phyloP scores from a whole-genome alignment of 768 basidiomycete genomes.

The Trametes cinnabarina region DNA sequence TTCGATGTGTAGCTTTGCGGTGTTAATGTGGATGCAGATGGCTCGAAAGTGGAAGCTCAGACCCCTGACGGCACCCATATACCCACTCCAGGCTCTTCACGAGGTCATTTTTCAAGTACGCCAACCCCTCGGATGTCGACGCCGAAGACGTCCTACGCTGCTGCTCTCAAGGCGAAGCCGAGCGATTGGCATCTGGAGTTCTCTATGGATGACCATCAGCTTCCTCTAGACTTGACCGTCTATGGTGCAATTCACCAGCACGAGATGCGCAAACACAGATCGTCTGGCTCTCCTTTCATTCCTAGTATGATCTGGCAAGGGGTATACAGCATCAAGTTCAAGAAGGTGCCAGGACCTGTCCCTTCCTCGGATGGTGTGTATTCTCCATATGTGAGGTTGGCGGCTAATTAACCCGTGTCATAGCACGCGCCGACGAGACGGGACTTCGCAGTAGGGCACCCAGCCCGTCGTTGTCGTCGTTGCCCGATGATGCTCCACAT shows the following conservation, averaged over 20 bases:
- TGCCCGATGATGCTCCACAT: conserved; percentile 81
- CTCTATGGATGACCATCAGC: conserved; percentile 81
- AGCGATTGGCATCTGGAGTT: conserved; percentile 98
- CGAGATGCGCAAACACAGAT: conserved; percentile 64
- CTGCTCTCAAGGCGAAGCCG: conserved; percentile 89
- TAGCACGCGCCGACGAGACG: conserved; percentile 42
- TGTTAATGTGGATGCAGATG: conserved; percentile 49
- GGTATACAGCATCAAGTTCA: conserved; percentile 89
- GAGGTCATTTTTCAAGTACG: conserved; percentile 38
- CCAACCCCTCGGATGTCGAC: conserved; percentile 33
- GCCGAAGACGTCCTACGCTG: conserved; percentile 77
- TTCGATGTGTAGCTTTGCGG: neutral
- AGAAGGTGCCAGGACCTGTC: conserved; percentile 83
- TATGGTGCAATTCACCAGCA: conserved; percentile 96
- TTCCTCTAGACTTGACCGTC: conserved; percentile 87
- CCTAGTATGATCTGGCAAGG: conserved; percentile 85
- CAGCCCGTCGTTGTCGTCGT: conserved; percentile 68
- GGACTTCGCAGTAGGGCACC: conserved; percentile 56
- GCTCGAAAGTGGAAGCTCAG: conserved; percentile 91
- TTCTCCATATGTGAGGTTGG: conserved; percentile 22
- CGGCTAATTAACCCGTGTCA: neutral
- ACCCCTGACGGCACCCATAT: conserved; percentile 96
- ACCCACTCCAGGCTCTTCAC: conserved; percentile 72
- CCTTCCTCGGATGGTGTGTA: conserved; percentile 56
- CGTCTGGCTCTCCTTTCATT: conserved; percentile 52